These are phyloP conservation scores for Paracoccidioides lutzii DNA, from an alignment of 2,329 filamentous ascomycete genomes.

Conservation along the genomic window DNA sequence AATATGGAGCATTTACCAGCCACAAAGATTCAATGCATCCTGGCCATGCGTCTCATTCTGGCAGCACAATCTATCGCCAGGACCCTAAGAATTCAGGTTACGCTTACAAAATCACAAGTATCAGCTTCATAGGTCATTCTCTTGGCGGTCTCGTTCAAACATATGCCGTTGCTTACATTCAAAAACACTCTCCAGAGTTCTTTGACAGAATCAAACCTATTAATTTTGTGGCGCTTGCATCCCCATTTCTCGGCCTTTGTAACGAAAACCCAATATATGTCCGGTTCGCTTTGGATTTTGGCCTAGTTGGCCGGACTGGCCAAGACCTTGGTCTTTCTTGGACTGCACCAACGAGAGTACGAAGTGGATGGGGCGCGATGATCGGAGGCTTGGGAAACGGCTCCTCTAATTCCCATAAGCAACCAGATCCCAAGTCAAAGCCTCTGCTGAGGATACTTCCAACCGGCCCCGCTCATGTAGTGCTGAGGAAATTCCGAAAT, in stretches of 20 bases:
- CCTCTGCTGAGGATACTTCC: slow-evolving; percentile 79
- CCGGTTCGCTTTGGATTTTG: slow-evolving; percentile 92
- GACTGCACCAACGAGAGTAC: slow-evolving; percentile 73
- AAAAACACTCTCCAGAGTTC: slow-evolving; percentile 86
- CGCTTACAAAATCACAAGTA: slow-evolving; percentile 77
- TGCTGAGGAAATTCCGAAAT: slow-evolving; percentile 76
- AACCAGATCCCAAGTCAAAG: slow-evolving; percentile 67
- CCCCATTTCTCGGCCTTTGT: slow-evolving; percentile 79
- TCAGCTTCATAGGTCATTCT: slow-evolving; percentile 89
- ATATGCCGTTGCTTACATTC: slow-evolving; percentile 90
- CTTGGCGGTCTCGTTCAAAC: slow-evolving; percentile 82
- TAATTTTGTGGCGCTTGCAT: slow-evolving; percentile 80
- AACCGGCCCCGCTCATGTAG: slow-evolving; percentile 78
- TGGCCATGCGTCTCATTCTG: slow-evolving; percentile 26
- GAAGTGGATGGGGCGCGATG: slow-evolving; percentile 78
- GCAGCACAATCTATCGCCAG: slow-evolving; percentile 45
- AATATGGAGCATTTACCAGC: slow-evolving; percentile 37
- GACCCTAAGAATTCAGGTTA: slow-evolving; percentile 26
- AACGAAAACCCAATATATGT: slow-evolving; percentile 97
- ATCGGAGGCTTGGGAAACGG: slow-evolving; percentile 66
- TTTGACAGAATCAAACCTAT: slow-evolving; percentile 75
- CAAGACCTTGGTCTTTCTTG: slow-evolving; percentile 91
- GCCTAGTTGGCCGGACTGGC: slow-evolving; percentile 86
- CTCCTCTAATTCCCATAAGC: slow-evolving; percentile 39
- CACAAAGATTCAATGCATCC: slow-evolving; percentile 24